Conservation (phyloP, 2,329 filamentous ascomycete genomes). For the Aspergillus costaricaensis region DNA sequence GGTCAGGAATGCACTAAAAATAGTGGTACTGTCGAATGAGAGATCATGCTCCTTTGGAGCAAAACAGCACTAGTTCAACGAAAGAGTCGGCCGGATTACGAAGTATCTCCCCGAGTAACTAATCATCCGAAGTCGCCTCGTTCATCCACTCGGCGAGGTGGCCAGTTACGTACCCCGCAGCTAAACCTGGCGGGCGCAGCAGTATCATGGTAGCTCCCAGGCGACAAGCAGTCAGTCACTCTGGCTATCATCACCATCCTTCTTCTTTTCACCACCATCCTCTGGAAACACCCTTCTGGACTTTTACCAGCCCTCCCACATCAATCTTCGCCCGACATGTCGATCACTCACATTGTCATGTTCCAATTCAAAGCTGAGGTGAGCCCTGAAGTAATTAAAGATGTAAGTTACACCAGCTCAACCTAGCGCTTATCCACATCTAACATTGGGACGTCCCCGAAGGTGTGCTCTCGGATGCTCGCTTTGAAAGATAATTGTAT, state of each 20-base stretch:
- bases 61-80: no score
- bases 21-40: no score
- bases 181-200: no score
- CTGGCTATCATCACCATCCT: not conserved
- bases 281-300: not conserved
- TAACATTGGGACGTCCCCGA: no score
- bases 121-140: no score
- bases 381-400: conserved; percentile 53
- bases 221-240: not conserved
- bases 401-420: conserved; percentile 48
- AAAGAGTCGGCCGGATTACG: no score
- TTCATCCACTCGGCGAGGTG: no score
- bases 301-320: not conserved
- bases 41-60: no score
- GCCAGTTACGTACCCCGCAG: no score
- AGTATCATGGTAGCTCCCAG: not conserved
- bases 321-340: conserved; percentile 49
- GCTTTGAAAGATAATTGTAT: conserved; percentile 60
- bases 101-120: no score
- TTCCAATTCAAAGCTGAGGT: conserved; percentile 64
- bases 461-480: conserved; percentile 62
- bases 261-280: not conserved
- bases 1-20: no score
- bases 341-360: conserved; percentile 68
- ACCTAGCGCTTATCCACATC: not conserved